These are phyloP conservation scores for Helichrysum umbraculigerum DNA, from an alignment of 129 eudicot genomes.

Conservation along the genomic window DNA sequence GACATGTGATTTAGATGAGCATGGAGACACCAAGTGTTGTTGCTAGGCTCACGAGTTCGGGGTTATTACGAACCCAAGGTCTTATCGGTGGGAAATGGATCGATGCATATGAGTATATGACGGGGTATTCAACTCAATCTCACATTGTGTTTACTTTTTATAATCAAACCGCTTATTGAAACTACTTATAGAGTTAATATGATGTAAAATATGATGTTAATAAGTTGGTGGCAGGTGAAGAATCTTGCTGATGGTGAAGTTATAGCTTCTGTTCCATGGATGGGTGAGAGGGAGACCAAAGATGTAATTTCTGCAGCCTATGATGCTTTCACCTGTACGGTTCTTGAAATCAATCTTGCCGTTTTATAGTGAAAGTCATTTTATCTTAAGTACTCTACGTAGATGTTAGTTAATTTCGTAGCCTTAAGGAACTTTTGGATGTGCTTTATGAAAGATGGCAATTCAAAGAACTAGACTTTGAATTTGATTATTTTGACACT, in stretches of 20 bases:
- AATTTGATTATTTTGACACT: background rate
- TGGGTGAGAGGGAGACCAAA: constrained; percentile 80
- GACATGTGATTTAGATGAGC: constrained; percentile 46
- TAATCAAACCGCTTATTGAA: too few species aligned
- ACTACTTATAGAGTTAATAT: too few species aligned
- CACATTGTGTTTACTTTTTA: too few species aligned
- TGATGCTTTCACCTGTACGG: constrained; percentile 56
- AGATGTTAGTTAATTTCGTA: background rate
- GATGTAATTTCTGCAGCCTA: constrained; percentile 86
- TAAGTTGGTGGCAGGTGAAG: constrained; percentile 56
- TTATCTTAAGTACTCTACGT: background rate
- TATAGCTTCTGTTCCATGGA: constrained; percentile 75
- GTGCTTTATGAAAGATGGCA: background rate
- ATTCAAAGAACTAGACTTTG: background rate
- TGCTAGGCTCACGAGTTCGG: constrained; percentile 59
- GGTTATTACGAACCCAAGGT: constrained; percentile 60
- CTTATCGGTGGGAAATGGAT: constrained; percentile 87
- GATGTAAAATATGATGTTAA: too few species aligned
- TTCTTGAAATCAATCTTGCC: constrained; percentile 4
- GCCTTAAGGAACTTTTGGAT: background rate
- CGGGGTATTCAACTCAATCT: too few species aligned
- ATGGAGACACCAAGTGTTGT: constrained; percentile 54
- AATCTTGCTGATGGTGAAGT: constrained; percentile 87
- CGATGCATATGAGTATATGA: constrained; percentile 86
- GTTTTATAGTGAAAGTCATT: background rate